Evolutionary conservation across 2,329 filamentous ascomycete genomes (phyloP).

Genomic region (Cytospora schulzeri): DNA sequence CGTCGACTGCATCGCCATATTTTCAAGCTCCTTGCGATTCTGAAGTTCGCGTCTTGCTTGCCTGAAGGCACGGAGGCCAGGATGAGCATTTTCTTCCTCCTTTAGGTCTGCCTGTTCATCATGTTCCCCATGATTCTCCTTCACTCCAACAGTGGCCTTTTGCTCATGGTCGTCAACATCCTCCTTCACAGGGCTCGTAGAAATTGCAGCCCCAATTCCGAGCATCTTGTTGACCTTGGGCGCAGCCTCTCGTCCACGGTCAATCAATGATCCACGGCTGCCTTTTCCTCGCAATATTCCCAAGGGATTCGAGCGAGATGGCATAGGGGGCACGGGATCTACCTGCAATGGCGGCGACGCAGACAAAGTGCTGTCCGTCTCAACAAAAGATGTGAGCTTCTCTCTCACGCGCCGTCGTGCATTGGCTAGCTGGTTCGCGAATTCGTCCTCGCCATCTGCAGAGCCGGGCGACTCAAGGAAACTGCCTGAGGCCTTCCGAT

Average conservation of each 20-base stretch:
- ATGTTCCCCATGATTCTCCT: constrained; percentile 27
- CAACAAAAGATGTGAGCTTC: constrained; percentile 69
- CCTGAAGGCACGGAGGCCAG: constrained; percentile 58
- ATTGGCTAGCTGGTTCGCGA: constrained; percentile 71
- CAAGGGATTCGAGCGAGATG: constrained; percentile 56
- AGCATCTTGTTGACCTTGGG: constrained; percentile 65
- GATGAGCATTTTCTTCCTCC: constrained; percentile 46
- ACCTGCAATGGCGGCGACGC: constrained; percentile 40
- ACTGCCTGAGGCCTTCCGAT: not conserved
- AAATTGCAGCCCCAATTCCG: constrained; percentile 51
- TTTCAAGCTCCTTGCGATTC: constrained; percentile 56
- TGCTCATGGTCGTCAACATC: constrained; percentile 40
- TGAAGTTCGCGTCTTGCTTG: constrained; percentile 61
- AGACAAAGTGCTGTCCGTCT: constrained; percentile 56
- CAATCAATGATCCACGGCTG: constrained; percentile 50
- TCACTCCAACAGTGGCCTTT: not conserved
- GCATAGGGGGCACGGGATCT: constrained; percentile 37
- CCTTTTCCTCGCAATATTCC: constrained; percentile 67
- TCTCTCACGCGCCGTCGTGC: constrained; percentile 73
- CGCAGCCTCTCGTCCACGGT: constrained; percentile 44
- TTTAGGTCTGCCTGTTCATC: constrained; percentile 29
- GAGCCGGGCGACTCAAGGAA: constrained; percentile 18
- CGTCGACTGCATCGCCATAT: constrained; percentile 42
- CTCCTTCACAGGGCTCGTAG: constrained; percentile 44
- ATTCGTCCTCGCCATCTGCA: constrained; percentile 64